Evolutionary conservation across 768 basidiomycete species (phyloP).

Genomic region (Panellus pusillus): DNA sequence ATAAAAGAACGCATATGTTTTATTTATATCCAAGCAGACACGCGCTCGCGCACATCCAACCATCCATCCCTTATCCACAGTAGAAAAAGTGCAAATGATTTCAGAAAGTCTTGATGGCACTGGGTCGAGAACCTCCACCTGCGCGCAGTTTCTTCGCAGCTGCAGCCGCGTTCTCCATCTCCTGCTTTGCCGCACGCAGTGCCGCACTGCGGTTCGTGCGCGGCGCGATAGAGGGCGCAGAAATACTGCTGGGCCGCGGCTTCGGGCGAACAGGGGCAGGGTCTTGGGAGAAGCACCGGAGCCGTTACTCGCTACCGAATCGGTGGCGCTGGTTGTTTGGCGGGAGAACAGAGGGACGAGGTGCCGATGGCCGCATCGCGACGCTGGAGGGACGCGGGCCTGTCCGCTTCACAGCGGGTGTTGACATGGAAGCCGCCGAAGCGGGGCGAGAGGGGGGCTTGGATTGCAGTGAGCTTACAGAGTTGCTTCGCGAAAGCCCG

Average conservation of each 20-base stretch:
- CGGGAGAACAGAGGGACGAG: conserved; percentile 21
- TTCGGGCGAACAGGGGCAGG: conserved; percentile 32
- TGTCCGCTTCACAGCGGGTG: conserved; percentile 14
- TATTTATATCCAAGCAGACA: no score
- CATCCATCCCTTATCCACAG: no score
- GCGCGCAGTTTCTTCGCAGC: conserved; percentile 24
- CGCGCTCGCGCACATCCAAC: no score
- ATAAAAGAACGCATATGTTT: no score
- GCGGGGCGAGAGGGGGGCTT: conserved; percentile 38
- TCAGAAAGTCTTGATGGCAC: background rate
- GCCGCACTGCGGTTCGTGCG: conserved; percentile 74
- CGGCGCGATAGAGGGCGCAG: conserved; percentile 63
- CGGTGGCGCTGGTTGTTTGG: conserved; percentile 26
- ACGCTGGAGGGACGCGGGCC: conserved; percentile 21
- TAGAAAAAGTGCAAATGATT: no score
- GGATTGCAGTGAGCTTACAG: conserved; percentile 31
- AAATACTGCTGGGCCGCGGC: conserved; percentile 58
- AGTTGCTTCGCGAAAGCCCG: conserved; percentile 45
- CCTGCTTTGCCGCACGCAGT: conserved; percentile 69
- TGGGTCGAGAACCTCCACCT: background rate
- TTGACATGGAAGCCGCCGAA: conserved; percentile 36
- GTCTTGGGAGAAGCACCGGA: conserved; percentile 16
- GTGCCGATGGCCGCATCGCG: conserved; percentile 17
- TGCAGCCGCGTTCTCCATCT: conserved; percentile 44
- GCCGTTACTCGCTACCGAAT: conserved; percentile 11